phyloP scores from a whole-genome alignment of 768 basidiomycete species.

The Trametopsis cervina region DNA sequence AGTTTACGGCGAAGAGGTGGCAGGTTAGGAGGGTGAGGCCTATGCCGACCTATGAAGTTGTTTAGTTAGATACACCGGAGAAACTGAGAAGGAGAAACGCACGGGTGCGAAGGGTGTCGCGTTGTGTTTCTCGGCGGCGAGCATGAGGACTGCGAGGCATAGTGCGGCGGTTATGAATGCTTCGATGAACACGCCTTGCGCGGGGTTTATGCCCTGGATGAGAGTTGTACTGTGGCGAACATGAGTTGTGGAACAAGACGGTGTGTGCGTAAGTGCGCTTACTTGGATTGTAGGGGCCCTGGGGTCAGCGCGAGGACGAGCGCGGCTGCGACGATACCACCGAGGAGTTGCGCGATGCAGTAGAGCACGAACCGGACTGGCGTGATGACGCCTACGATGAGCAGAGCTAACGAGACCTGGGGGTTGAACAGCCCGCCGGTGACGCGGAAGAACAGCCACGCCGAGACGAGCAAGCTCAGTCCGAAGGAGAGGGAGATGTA shows the following conservation, averaged over 20 bases:
- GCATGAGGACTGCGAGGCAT: constrained; percentile 61
- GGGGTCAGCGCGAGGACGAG: constrained; percentile 50
- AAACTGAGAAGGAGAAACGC: constrained; percentile 8
- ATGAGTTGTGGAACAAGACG: no score
- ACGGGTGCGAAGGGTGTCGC: constrained; percentile 66
- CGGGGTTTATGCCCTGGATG: constrained; percentile 37
- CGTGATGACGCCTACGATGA: constrained; percentile 46
- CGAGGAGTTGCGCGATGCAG: constrained; percentile 53
- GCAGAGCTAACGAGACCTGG: constrained; percentile 50
- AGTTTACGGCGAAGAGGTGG: constrained; percentile 56
- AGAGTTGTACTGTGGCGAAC: constrained; percentile 37
- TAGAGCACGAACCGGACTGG: constrained; percentile 54
- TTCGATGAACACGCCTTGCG: constrained; percentile 64
- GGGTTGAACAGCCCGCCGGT: constrained; percentile 67
- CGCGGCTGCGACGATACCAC: constrained; percentile 53
- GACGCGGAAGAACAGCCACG: constrained; percentile 61
- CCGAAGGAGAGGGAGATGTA: constrained; percentile 60
- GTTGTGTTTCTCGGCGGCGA: constrained; percentile 64
- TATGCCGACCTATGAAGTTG: constrained; percentile 43
- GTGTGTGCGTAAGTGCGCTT: constrained; percentile 12
- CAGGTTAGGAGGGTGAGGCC: constrained; percentile 59
- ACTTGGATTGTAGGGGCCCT: constrained; percentile 50
- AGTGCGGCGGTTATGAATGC: constrained; percentile 61
- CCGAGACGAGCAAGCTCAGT: constrained; percentile 52
- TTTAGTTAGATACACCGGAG: background rate